Evolutionary conservation across 345 rosid genomes (phyloP).

Genomic region (Nephelium lappaceum): DNA sequence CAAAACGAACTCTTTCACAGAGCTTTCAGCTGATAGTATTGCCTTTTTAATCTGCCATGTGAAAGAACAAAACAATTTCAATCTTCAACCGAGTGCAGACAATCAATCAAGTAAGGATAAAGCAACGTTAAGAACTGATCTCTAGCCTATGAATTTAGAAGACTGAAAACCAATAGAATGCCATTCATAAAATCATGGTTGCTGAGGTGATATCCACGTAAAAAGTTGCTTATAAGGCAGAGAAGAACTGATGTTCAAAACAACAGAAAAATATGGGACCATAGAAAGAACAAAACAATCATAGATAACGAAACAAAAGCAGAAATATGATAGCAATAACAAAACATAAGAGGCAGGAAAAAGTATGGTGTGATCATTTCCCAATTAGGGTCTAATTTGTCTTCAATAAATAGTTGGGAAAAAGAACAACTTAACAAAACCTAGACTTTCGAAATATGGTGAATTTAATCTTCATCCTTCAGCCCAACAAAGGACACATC

Average conservation of each 20-base stretch:
- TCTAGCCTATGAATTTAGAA: not conserved
- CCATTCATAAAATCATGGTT: not conserved
- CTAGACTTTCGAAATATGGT: not conserved
- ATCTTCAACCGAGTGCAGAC: not conserved
- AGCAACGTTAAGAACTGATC: not conserved
- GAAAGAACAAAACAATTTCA: not conserved
- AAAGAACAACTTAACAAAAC: not conserved
- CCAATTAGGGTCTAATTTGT: not conserved
- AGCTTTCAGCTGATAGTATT: conserved; percentile 58
- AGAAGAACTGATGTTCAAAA: not conserved
- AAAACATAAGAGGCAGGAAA: not conserved
- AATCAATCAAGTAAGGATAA: not conserved
- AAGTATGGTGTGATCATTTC: not conserved
- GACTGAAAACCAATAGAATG: not conserved
- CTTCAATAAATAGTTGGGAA: not conserved
- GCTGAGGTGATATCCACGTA: not conserved
- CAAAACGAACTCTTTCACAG: conserved; percentile 55
- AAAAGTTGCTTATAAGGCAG: not conserved
- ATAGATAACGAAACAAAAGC: not conserved
- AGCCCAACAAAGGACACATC: not conserved
- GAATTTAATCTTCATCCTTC: not conserved
- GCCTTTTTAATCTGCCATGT: conserved; percentile 66
- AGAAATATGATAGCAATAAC: not conserved
- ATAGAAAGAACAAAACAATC: not conserved
- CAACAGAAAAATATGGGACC: not conserved